Base-by-base conservation (phyloP, 148 eudicot species). In the Cornus suecica region DNA sequence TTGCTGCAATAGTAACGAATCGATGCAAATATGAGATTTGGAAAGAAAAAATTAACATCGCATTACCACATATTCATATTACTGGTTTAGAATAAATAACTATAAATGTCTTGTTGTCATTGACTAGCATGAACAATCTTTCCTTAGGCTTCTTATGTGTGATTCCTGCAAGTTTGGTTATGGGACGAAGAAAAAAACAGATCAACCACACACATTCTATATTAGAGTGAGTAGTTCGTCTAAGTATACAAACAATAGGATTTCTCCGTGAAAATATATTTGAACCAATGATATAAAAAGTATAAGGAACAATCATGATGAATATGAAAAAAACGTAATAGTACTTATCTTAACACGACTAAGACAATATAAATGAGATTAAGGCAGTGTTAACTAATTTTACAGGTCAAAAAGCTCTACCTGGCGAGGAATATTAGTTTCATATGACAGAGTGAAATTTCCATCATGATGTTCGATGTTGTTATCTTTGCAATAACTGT, bases 341-440 rank as follows among this genome's bases (percentile, higher is more conserved):
- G 76, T 29, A 64, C 11, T 28, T 61, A 64, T 27, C 25, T 74
- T 52, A 18, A 18, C 61, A 34, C 37, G 13, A 45, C 11, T 10
- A 41, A 41, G 32, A 63, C 25, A 41, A 4, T 32, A 41, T 3
- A 22, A 1, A 58, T 58, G 25, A 58, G 2, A 18, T 13, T 13
- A 10, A 34, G 27, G 32, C 68, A 58, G 58, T 65, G 48, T 37
- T 42, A 67, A n/a, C 11, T 48, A 23, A 22, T 8, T 41, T 41
- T 16, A 16, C 54, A 56, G 64, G 51, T 28, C 20, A 45, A 78
- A 26, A 78, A 26, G 66, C 41, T 74, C 70, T 69, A 92, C 99
- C 99, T 95, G 99, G 30, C 97, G 94, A 82, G 99, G 99, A 74
- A 95, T 95, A 78, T 88, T 93, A 29, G 98, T 93, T 24, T 95